phyloP scores from a whole-genome alignment of 2,329 filamentous ascomycete genomes.

The Sporothrix mexicana region DNA sequence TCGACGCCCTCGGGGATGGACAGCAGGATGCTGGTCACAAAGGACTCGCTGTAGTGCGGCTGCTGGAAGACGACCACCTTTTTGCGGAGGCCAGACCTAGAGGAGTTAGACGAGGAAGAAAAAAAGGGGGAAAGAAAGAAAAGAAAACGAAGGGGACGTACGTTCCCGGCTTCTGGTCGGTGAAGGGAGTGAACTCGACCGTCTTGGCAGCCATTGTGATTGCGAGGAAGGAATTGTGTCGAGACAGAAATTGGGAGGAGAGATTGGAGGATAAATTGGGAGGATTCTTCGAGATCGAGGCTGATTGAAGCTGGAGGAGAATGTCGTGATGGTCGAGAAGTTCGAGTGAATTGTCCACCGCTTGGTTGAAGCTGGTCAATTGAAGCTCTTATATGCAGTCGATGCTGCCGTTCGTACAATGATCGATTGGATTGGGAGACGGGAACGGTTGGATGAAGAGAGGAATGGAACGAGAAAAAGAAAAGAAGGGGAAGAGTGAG shows the following conservation, averaged over 20 bases:
- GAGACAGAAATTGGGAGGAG: neutral
- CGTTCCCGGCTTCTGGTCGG: conserved; percentile 99
- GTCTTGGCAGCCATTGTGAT: conserved; percentile 71
- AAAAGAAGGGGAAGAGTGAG: conserved; percentile 3
- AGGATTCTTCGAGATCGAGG: neutral
- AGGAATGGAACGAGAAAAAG: conserved; percentile 18
- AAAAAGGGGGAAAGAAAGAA: neutral
- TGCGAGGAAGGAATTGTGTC: neutral
- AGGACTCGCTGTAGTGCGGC: conserved; percentile 93
- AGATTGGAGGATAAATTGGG: neutral
- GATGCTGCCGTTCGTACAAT: neutral
- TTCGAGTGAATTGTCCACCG: neutral
- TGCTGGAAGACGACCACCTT: conserved; percentile 98
- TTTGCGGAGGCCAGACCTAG: conserved; percentile 94
- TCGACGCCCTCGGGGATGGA: conserved; percentile 95
- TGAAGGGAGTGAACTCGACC: conserved; percentile 82
- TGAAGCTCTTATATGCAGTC: conserved; percentile 10
- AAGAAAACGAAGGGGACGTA: conserved; percentile 61
- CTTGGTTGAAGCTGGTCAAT: neutral
- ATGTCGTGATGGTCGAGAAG: neutral
- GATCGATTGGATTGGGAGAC: neutral
- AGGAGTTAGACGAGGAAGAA: conserved; percentile 15
- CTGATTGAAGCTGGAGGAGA: neutral
- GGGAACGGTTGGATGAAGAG: neutral
- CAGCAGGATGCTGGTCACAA: conserved; percentile 90